Conservation (phyloP, 139 green algal genomes). For the Yamagishiella unicocca region DNA sequence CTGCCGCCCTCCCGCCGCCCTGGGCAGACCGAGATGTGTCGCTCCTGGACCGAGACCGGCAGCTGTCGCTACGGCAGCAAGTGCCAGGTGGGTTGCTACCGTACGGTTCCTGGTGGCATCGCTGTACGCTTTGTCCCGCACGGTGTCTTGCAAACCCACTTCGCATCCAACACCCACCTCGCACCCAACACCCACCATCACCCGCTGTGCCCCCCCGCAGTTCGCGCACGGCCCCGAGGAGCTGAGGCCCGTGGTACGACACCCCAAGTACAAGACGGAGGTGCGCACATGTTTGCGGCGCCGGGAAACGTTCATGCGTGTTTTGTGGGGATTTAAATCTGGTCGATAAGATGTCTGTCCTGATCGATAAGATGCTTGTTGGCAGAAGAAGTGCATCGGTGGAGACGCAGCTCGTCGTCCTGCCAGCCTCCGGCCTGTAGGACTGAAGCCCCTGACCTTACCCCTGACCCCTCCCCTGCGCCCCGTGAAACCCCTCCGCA, state of each 20-base stretch:
- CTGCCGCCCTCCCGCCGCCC: neutral
- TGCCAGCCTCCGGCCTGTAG: too few species aligned
- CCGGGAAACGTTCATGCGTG: neutral
- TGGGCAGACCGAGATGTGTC: constrained; percentile 92
- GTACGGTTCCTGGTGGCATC: neutral
- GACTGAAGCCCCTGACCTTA: too few species aligned
- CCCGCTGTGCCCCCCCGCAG: constrained; percentile 65
- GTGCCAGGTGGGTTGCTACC: constrained; percentile 78
- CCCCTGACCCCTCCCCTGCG: too few species aligned
- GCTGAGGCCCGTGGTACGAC: constrained; percentile 81
- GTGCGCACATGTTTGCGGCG: constrained; percentile 31
- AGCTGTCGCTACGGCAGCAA: constrained; percentile 89
- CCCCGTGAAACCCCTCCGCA: constrained; percentile 43
- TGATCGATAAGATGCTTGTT: too few species aligned
- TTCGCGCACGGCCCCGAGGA: constrained; percentile 92
- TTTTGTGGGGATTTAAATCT: neutral
- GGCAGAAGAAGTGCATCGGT: too few species aligned
- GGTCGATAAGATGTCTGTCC: too few species aligned
- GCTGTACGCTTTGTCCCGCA: neutral
- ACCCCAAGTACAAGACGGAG: constrained; percentile 95
- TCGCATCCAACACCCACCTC: too few species aligned
- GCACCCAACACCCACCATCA: too few species aligned
- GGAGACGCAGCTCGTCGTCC: too few species aligned
- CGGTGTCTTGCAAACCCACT: neutral
- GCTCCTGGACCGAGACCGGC: constrained; percentile 85